A percentile compares a stretch with the other conserved stretches of the same genome.
These are phyloP conservation scores for Globisporangium camurandrum DNA, from an alignment of 352 stramenopile genomes.

Conservation along the genomic window DNA sequence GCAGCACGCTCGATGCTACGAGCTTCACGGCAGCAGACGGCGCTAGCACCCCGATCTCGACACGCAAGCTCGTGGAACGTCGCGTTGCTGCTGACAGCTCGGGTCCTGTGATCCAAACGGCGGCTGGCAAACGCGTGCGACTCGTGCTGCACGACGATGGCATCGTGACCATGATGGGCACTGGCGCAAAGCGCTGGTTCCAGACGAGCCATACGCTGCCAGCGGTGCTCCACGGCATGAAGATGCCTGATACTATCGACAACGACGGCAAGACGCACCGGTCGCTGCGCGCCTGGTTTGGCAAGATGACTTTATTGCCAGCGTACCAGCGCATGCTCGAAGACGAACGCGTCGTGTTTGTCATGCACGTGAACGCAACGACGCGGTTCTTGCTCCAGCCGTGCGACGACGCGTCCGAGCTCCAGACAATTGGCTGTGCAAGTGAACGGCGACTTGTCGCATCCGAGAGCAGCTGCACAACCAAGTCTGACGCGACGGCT, in stretches of 20 bases:
- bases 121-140: constrained; percentile 31
- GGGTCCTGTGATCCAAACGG: constrained; percentile 37
- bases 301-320: too few species aligned
- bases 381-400: too few species aligned
- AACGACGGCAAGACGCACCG: too few species aligned
- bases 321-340: too few species aligned
- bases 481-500: constrained; percentile 18
- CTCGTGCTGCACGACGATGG: constrained; percentile 43
- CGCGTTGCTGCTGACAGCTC: constrained; percentile 20
- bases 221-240: constrained; percentile 50
- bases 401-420: too few species aligned
- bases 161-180: constrained; percentile 53
- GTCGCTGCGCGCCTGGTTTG: too few species aligned
- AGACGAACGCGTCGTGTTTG: too few species aligned
- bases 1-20: constrained; percentile 32
- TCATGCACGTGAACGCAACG: too few species aligned
- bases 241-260: constrained; percentile 35
- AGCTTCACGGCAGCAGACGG: constrained; percentile 34
- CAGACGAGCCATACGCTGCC: constrained; percentile 31
- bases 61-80: constrained; percentile 44
- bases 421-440: too few species aligned
- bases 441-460: too few species aligned
- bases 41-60: constrained; percentile 23
- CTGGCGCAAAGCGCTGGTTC: constrained; percentile 47
- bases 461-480: too few species aligned